These are phyloP conservation scores for Leccinum uliginosum DNA, from an alignment of 768 basidiomycete genomes.

Conservation along the genomic window DNA sequence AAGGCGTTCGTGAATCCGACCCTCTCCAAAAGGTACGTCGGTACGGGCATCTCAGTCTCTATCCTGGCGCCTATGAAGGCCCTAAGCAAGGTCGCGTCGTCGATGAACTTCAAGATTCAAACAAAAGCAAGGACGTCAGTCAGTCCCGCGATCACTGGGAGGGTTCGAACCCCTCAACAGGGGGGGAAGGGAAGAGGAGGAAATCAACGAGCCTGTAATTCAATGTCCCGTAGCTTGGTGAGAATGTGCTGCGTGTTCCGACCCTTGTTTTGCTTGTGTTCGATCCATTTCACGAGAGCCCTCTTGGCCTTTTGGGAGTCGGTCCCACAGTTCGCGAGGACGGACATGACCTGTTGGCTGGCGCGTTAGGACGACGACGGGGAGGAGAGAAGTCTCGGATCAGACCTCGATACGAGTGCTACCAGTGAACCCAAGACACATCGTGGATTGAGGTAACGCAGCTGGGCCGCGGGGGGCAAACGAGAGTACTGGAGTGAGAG, in stretches of 20 bases:
- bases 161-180: not conserved
- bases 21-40: not conserved
- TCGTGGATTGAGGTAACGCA: not conserved
- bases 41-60: not conserved
- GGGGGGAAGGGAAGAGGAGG: not conserved
- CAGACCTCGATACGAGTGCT: slow-evolving; percentile 27
- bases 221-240: slow-evolving; percentile 22
- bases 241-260: slow-evolving; percentile 29
- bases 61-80: not conserved
- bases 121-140: not conserved
- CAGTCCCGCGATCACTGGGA: not conserved
- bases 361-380: not conserved
- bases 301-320: slow-evolving; percentile 24
- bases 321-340: slow-evolving; percentile 29
- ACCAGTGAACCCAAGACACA: slow-evolving; percentile 27
- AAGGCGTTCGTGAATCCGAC: not conserved
- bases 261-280: slow-evolving; percentile 25
- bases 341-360: slow-evolving; percentile 24
- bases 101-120: not conserved
- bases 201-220: slow-evolving; percentile 21
- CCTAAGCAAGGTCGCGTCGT: not conserved
- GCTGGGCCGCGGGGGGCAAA: not conserved
- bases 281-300: slow-evolving; percentile 29
- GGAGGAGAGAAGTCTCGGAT: not conserved
- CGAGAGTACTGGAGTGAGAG: not conserved